Conservation (phyloP, 108 stramenopile species). For the Cyclostephanos tholiformis region DNA sequence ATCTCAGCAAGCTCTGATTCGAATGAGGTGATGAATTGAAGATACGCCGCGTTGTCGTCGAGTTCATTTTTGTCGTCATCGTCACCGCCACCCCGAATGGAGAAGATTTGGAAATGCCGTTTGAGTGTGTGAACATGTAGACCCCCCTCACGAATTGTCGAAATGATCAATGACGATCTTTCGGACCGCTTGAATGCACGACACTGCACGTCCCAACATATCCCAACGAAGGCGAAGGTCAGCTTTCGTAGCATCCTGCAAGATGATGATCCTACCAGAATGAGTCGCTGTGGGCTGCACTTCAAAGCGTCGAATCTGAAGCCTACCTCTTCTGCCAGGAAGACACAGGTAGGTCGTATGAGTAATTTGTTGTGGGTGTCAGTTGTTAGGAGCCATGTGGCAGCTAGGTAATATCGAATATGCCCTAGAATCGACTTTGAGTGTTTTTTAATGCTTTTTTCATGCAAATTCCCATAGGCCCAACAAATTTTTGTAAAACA, state of each 20-base stretch:
- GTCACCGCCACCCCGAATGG: conserved; percentile 24
- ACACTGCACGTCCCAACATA: not conserved
- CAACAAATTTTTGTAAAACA: no score
- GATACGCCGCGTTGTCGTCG: conserved; percentile 17
- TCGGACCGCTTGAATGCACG: conserved; percentile 2
- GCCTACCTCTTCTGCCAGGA: no score
- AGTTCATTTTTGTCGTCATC: conserved; percentile 15
- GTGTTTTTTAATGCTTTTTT: no score
- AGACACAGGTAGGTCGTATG: no score
- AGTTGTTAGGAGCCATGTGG: no score
- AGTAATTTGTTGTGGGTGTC: no score
- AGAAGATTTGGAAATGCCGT: conserved; percentile 8
- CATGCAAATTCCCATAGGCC: no score
- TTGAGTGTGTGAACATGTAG: not conserved
- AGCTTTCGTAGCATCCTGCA: not conserved
- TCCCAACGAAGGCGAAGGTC: not conserved
- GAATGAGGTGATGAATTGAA: conserved; percentile 41
- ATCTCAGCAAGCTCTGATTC: conserved; percentile 52
- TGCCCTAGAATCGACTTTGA: no score
- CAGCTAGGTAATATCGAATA: no score
- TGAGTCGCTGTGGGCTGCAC: not conserved
- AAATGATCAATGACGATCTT: conserved; percentile 2
- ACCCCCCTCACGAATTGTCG: not conserved
- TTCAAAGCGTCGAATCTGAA: not conserved
- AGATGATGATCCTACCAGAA: conserved; percentile 1